Evolutionary conservation across 140 eudicot genomes (phyloP).

Genomic region (Stevia rebaudiana): DNA sequence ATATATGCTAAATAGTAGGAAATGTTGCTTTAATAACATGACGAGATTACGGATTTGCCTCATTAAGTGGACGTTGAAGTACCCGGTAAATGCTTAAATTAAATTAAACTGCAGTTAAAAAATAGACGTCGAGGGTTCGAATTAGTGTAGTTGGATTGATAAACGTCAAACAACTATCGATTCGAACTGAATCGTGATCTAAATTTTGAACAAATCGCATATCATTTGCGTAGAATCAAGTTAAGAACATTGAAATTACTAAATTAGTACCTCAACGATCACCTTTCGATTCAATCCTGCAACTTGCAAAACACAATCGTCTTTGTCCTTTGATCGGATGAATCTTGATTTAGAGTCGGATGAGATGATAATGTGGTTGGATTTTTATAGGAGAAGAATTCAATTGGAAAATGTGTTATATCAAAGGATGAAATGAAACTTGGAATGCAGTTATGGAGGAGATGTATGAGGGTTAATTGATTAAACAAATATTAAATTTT

Average conservation of each 20-base stretch:
- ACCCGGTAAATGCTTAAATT: too few species aligned
- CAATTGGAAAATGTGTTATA: not conserved
- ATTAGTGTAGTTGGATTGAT: not conserved
- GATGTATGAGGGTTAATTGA: not conserved
- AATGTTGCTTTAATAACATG: too few species aligned
- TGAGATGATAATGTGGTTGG: not conserved
- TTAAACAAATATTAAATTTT: not conserved
- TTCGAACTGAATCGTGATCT: not conserved
- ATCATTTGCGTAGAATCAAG: not conserved
- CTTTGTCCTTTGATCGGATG: not conserved
- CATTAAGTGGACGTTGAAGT: too few species aligned
- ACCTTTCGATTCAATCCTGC: not conserved
- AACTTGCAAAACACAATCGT: not conserved
- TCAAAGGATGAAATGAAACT: not conserved
- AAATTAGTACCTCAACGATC: not conserved
- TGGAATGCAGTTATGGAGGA: conserved; percentile 1
- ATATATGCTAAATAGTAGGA: too few species aligned
- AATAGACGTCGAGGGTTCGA: too few species aligned
- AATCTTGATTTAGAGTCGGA: not conserved
- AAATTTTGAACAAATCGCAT: not conserved
- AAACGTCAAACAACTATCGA: not conserved
- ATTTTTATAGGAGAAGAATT: not conserved
- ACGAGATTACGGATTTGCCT: too few species aligned
- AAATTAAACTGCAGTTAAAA: too few species aligned
- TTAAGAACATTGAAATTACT: not conserved